Evolutionary conservation across 2,329 filamentous ascomycete species (phyloP).

Genomic region (Xylaria sp.): DNA sequence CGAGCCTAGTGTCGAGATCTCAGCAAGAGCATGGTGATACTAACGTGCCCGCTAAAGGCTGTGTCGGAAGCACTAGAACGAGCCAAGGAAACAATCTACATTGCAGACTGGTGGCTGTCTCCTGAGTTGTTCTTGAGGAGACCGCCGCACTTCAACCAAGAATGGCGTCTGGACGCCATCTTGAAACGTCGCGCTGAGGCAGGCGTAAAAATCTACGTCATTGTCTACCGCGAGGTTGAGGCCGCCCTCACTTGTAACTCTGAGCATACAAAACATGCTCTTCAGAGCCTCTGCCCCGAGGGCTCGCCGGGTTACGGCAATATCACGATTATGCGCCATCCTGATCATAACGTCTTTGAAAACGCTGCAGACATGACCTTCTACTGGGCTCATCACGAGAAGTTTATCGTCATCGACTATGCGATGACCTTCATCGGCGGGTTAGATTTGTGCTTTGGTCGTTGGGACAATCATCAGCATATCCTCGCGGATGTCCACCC

Average conservation of each 20-base stretch:
- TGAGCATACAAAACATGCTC: slow-evolving; percentile 87
- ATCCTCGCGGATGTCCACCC: slow-evolving; percentile 88
- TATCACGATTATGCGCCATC: slow-evolving; percentile 89
- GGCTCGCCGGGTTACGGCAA: slow-evolving; percentile 87
- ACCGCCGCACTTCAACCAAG: slow-evolving; percentile 82
- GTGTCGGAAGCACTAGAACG: slow-evolving; percentile 90
- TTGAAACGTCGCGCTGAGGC: slow-evolving; percentile 90
- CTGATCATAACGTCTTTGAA: slow-evolving; percentile 94
- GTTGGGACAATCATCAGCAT: slow-evolving; percentile 92
- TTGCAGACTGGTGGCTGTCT: slow-evolving; percentile 96
- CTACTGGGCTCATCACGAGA: slow-evolving; percentile 98
- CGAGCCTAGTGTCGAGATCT: neutral
- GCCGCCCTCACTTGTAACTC: slow-evolving; percentile 92
- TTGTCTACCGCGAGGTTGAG: slow-evolving; percentile 90
- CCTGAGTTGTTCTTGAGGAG: slow-evolving; percentile 88
- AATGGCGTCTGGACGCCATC: slow-evolving; percentile 87
- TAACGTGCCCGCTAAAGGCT: slow-evolving; percentile 56
- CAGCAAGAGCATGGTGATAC: neutral
- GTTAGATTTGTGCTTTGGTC: slow-evolving; percentile 92
- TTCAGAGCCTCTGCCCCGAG: slow-evolving; percentile 82
- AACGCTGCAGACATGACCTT: slow-evolving; percentile 96
- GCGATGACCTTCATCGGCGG: slow-evolving; percentile 92
- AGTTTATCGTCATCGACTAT: slow-evolving; percentile 96
- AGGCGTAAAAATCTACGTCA: slow-evolving; percentile 93
- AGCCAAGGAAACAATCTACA: slow-evolving; percentile 94